phyloP scores from a whole-genome alignment of 345 rosid species.

The Acer campestre region DNA sequence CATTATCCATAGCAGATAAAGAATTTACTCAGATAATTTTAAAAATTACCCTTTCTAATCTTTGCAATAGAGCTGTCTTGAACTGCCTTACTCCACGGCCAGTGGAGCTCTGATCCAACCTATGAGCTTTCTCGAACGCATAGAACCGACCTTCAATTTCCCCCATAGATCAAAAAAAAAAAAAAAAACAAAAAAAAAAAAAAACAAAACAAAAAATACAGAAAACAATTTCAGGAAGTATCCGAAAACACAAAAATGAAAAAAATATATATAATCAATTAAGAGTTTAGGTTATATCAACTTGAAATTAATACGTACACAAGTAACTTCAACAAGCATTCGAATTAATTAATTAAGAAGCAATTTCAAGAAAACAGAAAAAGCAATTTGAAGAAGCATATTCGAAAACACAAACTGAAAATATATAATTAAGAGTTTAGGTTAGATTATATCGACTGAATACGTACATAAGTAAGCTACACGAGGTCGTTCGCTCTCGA shows the following conservation, averaged over 20 bases:
- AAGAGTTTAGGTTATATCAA: too few species aligned
- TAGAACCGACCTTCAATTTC: constrained; percentile 71
- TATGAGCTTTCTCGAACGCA: constrained; percentile 89
- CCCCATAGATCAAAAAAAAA: neutral
- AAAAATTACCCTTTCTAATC: constrained; percentile 74
- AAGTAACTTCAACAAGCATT: constrained; percentile 40
- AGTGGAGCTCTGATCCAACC: constrained; percentile 70
- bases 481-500: constrained; percentile 93
- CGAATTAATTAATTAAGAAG: too few species aligned
- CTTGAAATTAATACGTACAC: constrained; percentile 42
- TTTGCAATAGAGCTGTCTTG: constrained; percentile 76
- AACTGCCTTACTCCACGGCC: constrained; percentile 92
- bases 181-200: too few species aligned
- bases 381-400: too few species aligned
- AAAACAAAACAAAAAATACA: neutral
- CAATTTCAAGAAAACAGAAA: neutral
- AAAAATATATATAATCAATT: neutral
- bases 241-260: neutral
- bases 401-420: neutral
- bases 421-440: neutral
- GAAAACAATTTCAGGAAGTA: neutral
- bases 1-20: too few species aligned
- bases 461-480: constrained; percentile 90
- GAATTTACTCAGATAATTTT: neutral
- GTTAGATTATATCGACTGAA: too few species aligned